Base-by-base conservation (phyloP, 148 eudicot species). In the Agrostemma githago region DNA sequence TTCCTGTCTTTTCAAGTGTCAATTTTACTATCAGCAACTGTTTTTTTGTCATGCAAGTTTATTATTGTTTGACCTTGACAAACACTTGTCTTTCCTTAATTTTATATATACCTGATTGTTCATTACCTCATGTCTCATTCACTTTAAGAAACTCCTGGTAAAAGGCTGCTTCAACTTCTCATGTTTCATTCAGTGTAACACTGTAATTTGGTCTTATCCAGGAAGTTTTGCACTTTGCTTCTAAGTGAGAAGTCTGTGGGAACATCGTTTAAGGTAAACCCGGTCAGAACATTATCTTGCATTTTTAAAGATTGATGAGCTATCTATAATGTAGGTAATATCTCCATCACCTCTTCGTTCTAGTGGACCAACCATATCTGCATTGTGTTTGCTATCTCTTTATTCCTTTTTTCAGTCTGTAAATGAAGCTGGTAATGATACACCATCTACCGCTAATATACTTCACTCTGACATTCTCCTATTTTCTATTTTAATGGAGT, bases 161-260 rank as follows among this genome's bases (percentile, higher is more conserved):
- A 34, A 20, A 48, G 17, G 8, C n/a, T 19, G 60, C 8, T 54
- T 64, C 58, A 37, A 44, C n/a, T 58, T 10, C 75, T 68, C 5
- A 76, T 41, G 70, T 43, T 68, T 21, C 54, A 14, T 53, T 82
- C 14, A 39, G 40, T 16, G 69, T 74, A 58, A 66, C 14, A 39
- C 20, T 16, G 69, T 74, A 51, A 66, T 42, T 57, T 75, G 34
- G 51, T 19, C 53, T 34, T 70, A 10, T 80, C 20, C 82, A 93
- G 98, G 84, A 93, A 93, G 80, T 93, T 83, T 72, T 87, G 93
- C 88, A 84, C 98, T 19, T 72, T 93, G 80, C 77, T 86, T 64
- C 71, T 93, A 81, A 87, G 86, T 72, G 79, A 72, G 68, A 84
- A 78, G 76, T 81, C 81, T 42, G 78, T 66, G 51, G 83, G 83